Base-by-base conservation (phyloP, 306 rosid species). In the Dalbergia oliveri region DNA sequence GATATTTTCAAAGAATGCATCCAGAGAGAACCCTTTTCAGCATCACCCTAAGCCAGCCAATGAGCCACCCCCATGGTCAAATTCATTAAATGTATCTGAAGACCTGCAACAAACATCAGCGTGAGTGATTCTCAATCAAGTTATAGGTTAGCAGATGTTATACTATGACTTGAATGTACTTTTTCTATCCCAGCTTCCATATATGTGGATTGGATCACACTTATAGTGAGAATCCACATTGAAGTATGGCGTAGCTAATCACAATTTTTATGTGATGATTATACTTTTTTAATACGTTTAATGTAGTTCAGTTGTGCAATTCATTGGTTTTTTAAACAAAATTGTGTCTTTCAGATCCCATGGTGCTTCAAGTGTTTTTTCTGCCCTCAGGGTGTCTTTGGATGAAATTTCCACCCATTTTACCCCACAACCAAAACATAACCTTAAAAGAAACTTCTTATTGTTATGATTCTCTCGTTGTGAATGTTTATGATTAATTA, bases 21-120 rank as follows among this genome's bases (percentile, higher is more conserved):
- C 89, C 8, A 88, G 94, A 83, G 94, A 90, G 73, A 89, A 84
- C 76, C 93, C 95, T 79, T 95, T 93, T 70, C 89, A 72, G 83
- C 84, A 86, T 79, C 92, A 79, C 66, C 82, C 89, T 33, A 93
- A 91, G 82, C 76, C 87, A 21, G 67, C 88, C 79, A 87, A 88
- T 3, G 94, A 90, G 81, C 94, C 99, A 2, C 95, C 89, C 63
- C 99, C 99, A 60, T 95, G 97, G 99, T 95, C 94, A 72, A 90
- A 75, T 69, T 69, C 91, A 5, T 64, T 75, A 31, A 90, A 82
- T 79, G 86, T 85, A 79, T 61, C 85, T 75, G 89, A 80, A 57
- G 82, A 59, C 83, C 73, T 69, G 34, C 86, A 85, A 26, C 90
- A 83, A 37, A 76, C 89, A 68, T 79, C 92, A 16, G 69, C 37